Conservation (phyloP, 352 stramenopile genomes). For the Pythium phragmiticola region DNA sequence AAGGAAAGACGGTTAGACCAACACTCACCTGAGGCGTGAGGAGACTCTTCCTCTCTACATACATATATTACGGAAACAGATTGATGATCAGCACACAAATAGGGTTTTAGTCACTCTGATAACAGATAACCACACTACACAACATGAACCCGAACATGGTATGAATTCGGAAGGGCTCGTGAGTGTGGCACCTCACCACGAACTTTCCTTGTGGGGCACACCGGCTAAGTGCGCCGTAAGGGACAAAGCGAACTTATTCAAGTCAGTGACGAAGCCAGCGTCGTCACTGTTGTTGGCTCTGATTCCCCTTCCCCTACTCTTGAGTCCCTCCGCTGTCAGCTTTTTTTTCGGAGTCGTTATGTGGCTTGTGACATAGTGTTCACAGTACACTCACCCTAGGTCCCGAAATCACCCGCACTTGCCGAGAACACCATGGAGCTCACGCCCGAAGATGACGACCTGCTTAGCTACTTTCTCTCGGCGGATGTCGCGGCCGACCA, state of each 20-base stretch:
- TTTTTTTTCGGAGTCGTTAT: too few species aligned
- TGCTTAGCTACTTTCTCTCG: slow-evolving; percentile 87
- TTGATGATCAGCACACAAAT: not conserved
- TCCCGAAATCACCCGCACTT: too few species aligned
- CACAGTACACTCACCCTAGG: not conserved
- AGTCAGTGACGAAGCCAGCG: slow-evolving; percentile 24
- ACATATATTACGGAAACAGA: not conserved
- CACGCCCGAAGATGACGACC: slow-evolving; percentile 81
- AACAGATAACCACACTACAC: not conserved
- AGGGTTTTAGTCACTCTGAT: not conserved
- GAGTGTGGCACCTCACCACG: not conserved
- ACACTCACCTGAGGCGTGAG: slow-evolving; percentile 10
- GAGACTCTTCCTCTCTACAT: not conserved
- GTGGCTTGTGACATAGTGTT: slow-evolving; percentile 2
- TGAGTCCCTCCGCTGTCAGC: too few species aligned
- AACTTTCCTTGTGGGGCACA: slow-evolving; percentile 16
- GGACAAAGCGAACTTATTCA: slow-evolving; percentile 17
- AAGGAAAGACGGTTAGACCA: slow-evolving; percentile 22
- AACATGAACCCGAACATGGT: not conserved
- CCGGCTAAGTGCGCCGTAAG: not conserved
- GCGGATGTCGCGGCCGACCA: slow-evolving; percentile 68
- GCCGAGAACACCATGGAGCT: slow-evolving; percentile 59
- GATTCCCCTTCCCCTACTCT: not conserved
- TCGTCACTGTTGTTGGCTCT: slow-evolving; percentile 26
- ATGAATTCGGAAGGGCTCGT: not conserved